Percentiles rank a stretch among this genome's conserved stretches.
Evolutionary conservation across 2,329 filamentous ascomycete genomes (phyloP).

Genomic region (Pseudogymnoascus sp.): DNA sequence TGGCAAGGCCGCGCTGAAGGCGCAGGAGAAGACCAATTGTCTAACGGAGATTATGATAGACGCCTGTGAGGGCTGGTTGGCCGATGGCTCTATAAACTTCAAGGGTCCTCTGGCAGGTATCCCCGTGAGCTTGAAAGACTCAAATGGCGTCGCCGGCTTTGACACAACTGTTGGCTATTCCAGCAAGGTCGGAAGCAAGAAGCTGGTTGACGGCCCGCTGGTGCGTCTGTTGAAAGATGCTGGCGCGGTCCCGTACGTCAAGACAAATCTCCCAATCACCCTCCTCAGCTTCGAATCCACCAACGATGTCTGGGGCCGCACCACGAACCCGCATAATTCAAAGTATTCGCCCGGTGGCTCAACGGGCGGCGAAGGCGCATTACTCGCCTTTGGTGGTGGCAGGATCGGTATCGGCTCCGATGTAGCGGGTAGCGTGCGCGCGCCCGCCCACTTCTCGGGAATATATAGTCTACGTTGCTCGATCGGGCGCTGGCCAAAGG

Average conservation of each 20-base stretch:
- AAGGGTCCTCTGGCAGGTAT: slow-evolving; percentile 80
- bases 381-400: slow-evolving; percentile 71
- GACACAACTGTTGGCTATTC: slow-evolving; percentile 80
- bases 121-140: slow-evolving; percentile 76
- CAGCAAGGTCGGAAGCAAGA: slow-evolving; percentile 58
- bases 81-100: slow-evolving; percentile 53
- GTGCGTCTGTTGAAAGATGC: slow-evolving; percentile 76
- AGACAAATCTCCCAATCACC: slow-evolving; percentile 83
- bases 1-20: slow-evolving; percentile 74
- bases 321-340: slow-evolving; percentile 73
- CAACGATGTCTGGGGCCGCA: slow-evolving; percentile 71
- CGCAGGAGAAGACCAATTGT: slow-evolving; percentile 82
- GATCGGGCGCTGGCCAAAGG: slow-evolving; percentile 83
- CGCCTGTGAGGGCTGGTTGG: slow-evolving; percentile 66
- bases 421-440: slow-evolving; percentile 80
- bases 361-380: slow-evolving; percentile 61
- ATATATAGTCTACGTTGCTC: slow-evolving; percentile 83
- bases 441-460: slow-evolving; percentile 81
- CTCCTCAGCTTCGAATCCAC: slow-evolving; percentile 30
- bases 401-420: slow-evolving; percentile 86
- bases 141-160: slow-evolving; percentile 71
- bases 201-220: slow-evolving; percentile 63
- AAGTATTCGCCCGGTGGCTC: slow-evolving; percentile 83
- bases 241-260: slow-evolving; percentile 83
- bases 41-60: slow-evolving; percentile 78